phyloP scores from a whole-genome alignment of 768 basidiomycete species.

The Mycena latifolia region DNA sequence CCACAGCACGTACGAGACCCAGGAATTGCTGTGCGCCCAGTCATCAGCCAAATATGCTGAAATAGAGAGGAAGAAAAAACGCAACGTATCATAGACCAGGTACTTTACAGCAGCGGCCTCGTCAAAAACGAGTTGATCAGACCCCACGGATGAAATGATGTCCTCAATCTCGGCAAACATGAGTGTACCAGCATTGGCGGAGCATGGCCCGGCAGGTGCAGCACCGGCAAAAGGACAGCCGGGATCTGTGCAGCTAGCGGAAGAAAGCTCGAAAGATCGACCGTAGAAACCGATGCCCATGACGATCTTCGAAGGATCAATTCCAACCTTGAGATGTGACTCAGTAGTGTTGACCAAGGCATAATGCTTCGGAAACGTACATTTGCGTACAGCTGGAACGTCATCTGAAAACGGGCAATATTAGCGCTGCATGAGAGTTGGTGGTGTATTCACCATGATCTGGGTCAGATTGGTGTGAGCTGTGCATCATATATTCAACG shows the following conservation, averaged over 20 bases:
- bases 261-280: neutral
- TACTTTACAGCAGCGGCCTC: neutral
- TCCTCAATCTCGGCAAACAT: constrained; percentile 5
- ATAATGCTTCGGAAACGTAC: no score
- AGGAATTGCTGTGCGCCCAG: constrained; percentile 2
- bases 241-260: neutral
- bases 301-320: neutral
- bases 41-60: no score
- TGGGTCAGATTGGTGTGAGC: constrained; percentile 5
- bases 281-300: neutral
- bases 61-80: no score
- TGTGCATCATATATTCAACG: no score
- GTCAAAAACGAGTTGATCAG: constrained; percentile 2
- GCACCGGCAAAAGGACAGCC: neutral
- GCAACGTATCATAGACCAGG: neutral
- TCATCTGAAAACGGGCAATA: no score
- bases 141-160: no score
- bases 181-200: constrained; percentile 6
- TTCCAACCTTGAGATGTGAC: neutral
- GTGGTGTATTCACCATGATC: no score
- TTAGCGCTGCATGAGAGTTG: no score
- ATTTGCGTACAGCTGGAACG: no score
- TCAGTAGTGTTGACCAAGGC: no score
- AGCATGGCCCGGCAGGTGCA: constrained; percentile 8
- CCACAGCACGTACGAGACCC: no score